Evolutionary conservation across 2,329 filamentous ascomycete species (phyloP), one percentile per base, ranked within the genome.

Genomic region (Lachnellula occidentalis): DNA sequence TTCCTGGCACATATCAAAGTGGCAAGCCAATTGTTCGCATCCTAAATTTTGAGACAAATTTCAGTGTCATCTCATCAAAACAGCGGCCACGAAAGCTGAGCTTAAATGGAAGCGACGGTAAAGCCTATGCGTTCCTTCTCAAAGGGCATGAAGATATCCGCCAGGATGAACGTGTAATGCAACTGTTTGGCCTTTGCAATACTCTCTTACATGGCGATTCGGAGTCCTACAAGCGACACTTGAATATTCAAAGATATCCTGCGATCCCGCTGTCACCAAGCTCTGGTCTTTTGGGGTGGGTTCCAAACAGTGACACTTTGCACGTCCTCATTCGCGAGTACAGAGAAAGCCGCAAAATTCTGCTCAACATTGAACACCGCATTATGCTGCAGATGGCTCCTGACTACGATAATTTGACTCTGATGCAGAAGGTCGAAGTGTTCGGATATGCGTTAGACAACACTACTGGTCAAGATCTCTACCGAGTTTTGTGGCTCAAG

Each of bases 381-480:
- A 99, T 99, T 70, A 99, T 99, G 94, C 78, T 99, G 54, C 95
- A 99, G 71, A 99, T 99, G 94, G 94, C 94, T 22, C 95, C 94
- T 0, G 94, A 99, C 70, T 99, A 97, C 67, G 94, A 99, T 69
- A 96, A 96, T 66, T 83, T 99, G 46, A 97, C 95, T 1, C 81
- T 99, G 36, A 97, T 99, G 94, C 95, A 99, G 70, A 99, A 99
- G 75, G 95, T 99, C 0, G 95, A 99, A 72, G 94, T 99, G 11
- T 99, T 99, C 69, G 92, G 94, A 34, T 99, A 99, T 70, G 95
- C 94, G 4, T 85, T 99, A 57, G 95, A 99, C 74, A 99, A 99
- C 70, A 99, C 94, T 1, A 99, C 94, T 1, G 95, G 94, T 2
- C 95, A 99, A 70, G 94, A 99, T 74, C 78, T 99, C 24, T 99